Evolutionary conservation across 495 filamentous ascomycete genomes (phyloP), one percentile per base, ranked within the genome.

Genomic region (Penicillium herquei): DNA sequence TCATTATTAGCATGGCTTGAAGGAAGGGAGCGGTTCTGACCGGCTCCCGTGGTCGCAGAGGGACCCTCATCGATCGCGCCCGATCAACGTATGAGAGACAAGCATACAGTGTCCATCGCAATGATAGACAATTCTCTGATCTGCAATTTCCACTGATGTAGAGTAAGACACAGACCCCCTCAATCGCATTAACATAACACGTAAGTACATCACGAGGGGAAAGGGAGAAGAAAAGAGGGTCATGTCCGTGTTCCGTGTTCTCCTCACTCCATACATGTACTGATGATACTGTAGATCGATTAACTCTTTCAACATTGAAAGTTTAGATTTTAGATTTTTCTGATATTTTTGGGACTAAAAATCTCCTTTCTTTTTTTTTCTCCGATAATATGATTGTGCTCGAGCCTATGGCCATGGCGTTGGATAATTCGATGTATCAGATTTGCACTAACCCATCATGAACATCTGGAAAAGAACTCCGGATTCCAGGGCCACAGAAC

Each of bases 361-460:
- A 26, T 26, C 21, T 26, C 21, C 21, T 26, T 26, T 26, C 21
- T 26, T 26, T 26, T 26, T 26, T 39, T 47, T 51, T 47, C 55
- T 57, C 49, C 47, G 37, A 42, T 21, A 16, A 34, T 53, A 48
- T 49, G 43, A 42, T 7, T 21, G 16, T 50, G 49, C 18, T 39
- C 21, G 49, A 41, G 49, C 49, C n/a, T 17, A 21, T 49, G 21
- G 37, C 39, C 46, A 52, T 30, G 3, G 17, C 10, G 7, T 17
- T 40, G 30, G 35, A 1, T 26, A 59, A 62, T 55, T 42, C 55
- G 62, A 62, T 59, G 42, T 35, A 59, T 65, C 62, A 30, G 14
- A 14, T 48, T 47, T n/a, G 18, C 11, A n/a, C 35, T 14, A 13
- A 14, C 17, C 9, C 8, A 26, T 17, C 52, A 44, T 52, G 21